These are phyloP conservation scores for Pisolithus sp. DNA, from an alignment of 768 basidiomycete genomes.

Conservation along the genomic window DNA sequence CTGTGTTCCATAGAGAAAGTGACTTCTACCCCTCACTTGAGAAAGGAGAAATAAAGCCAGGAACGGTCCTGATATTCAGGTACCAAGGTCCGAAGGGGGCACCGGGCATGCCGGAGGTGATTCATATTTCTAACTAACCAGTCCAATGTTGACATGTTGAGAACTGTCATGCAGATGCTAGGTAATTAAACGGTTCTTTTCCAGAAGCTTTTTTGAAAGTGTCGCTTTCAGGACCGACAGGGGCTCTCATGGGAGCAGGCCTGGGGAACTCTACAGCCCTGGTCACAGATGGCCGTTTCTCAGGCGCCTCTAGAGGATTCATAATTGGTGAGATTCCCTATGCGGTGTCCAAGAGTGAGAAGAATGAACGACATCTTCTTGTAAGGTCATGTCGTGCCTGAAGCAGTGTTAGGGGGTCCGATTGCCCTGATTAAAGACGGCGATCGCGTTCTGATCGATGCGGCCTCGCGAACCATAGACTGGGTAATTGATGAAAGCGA, in stretches of 20 bases:
- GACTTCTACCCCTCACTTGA: conserved; percentile 70
- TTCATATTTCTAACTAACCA: conserved; percentile 1
- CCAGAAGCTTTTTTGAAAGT: conserved; percentile 1
- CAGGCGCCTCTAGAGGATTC: conserved; percentile 69
- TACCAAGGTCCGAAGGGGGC: conserved; percentile 89
- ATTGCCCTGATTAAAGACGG: conserved; percentile 85
- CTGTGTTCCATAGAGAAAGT: conserved; percentile 39
- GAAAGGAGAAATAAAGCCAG: conserved; percentile 67
- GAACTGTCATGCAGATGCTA: conserved; percentile 33
- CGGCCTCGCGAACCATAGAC: conserved; percentile 55
- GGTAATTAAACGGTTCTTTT: conserved; percentile 20
- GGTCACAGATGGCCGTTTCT: conserved; percentile 87
- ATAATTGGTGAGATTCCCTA: conserved; percentile 40
- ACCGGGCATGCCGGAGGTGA: conserved; percentile 86
- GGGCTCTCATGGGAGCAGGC: conserved; percentile 79
- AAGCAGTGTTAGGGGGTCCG: conserved; percentile 76
- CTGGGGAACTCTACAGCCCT: conserved; percentile 71
- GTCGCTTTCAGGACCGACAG: conserved; percentile 55
- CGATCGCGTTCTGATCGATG: conserved; percentile 70
- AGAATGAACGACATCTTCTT: conserved; percentile 32
- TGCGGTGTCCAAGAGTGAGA: conserved; percentile 13
- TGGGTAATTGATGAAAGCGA: conserved; percentile 71
- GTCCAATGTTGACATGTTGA: neutral
- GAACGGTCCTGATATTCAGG: conserved; percentile 73
- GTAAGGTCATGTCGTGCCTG: conserved; percentile 55